These are phyloP conservation scores for Lactarius psammicola DNA, from an alignment of 768 basidiomycete genomes.

Conservation along the genomic window DNA sequence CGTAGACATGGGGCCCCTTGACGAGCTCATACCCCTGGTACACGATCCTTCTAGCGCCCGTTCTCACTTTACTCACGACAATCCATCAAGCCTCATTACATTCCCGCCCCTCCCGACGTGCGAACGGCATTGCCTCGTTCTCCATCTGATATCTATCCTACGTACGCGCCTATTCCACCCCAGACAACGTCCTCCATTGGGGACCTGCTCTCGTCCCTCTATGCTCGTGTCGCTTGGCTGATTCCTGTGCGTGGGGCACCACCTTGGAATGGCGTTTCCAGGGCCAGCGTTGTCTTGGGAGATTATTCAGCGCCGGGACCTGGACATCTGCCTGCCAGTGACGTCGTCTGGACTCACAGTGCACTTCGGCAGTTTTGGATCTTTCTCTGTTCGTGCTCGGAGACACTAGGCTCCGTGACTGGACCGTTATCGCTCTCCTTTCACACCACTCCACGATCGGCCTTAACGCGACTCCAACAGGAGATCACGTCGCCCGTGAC, in stretches of 20 bases:
- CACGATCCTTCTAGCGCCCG: conserved; percentile 10
- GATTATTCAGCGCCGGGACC: background rate
- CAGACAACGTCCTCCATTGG: conserved; percentile 12
- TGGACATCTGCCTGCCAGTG: background rate
- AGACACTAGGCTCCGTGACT: conserved; percentile 1
- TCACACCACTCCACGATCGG: conserved; percentile 2
- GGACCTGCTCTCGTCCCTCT: conserved; percentile 9
- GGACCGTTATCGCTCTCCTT: conserved; percentile 25
- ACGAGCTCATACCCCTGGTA: conserved; percentile 24
- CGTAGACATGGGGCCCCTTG: conserved; percentile 18
- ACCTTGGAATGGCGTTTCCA: conserved; percentile 15
- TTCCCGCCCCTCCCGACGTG: conserved; percentile 13
- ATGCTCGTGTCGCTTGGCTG: conserved; percentile 24
- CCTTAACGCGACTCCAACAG: background rate
- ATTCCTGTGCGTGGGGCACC: conserved; percentile 22
- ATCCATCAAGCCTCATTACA: conserved; percentile 23
- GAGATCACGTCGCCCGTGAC: background rate
- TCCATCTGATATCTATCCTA: background rate
- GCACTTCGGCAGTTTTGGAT: conserved; percentile 22
- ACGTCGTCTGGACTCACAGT: conserved; percentile 19
- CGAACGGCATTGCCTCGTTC: background rate
- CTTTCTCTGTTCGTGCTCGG: conserved; percentile 15
- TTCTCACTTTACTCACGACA: conserved; percentile 7
- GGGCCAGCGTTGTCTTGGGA: conserved; percentile 5
- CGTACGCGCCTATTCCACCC: conserved; percentile 11